phyloP scores from a whole-genome alignment of 805 yeast species.

The Wickerhamiella allomyrinae region DNA sequence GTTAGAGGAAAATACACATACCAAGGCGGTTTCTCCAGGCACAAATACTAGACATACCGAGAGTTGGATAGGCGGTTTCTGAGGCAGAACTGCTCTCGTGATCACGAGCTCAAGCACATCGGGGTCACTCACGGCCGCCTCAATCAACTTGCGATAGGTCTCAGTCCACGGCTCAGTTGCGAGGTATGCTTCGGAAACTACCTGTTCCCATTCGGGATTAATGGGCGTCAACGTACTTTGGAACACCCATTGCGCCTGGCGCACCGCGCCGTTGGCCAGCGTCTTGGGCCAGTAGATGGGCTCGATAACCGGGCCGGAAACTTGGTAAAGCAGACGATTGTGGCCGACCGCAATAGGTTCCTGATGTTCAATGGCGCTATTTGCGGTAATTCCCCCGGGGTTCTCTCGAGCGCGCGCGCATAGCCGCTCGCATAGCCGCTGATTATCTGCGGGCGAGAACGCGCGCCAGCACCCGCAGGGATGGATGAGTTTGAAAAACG shows the following conservation, averaged over 20 bases:
- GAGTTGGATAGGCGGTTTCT: conserved; percentile 10
- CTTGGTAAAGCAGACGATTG: conserved; percentile 20
- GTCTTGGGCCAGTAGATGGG: conserved; percentile 29
- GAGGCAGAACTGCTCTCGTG: conserved; percentile 14
- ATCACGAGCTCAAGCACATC: conserved; percentile 17
- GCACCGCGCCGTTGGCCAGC: conserved; percentile 22
- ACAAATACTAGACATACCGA: conserved; percentile 19
- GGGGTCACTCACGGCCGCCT: conserved; percentile 17
- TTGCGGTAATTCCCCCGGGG: too few species aligned
- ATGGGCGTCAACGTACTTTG: conserved; percentile 23
- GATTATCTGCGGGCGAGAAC: conserved; percentile 26
- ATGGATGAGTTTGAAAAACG: conserved; percentile 16
- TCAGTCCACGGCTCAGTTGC: conserved; percentile 18
- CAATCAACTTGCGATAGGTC: conserved; percentile 18
- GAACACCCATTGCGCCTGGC: conserved; percentile 27
- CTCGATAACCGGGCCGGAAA: conserved; percentile 13
- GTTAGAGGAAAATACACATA: not conserved
- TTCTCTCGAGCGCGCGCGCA: conserved; percentile 3
- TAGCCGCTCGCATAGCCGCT: conserved; percentile 15
- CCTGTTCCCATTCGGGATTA: conserved; percentile 22
- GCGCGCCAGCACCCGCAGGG: conserved; percentile 26
- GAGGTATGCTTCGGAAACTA: conserved; percentile 13
- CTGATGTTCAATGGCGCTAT: not conserved
- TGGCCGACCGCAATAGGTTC: conserved; percentile 21
- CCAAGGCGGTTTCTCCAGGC: conserved; percentile 11